phyloP scores from a whole-genome alignment of 2,329 filamentous ascomycete genomes.

The Verticillium klebahnii region DNA sequence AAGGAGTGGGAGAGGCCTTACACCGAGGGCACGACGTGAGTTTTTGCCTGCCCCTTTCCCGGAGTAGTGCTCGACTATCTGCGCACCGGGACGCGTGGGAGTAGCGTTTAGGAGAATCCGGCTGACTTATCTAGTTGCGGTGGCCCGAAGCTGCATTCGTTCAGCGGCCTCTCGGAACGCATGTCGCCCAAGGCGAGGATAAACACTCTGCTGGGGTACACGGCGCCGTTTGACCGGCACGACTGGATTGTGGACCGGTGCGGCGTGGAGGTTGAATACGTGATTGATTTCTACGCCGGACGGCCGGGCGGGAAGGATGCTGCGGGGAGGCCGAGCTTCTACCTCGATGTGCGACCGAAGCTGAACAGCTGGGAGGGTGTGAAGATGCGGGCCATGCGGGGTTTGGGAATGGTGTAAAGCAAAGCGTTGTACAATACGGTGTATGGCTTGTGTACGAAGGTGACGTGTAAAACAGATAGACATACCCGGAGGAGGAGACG shows the following conservation, averaged over 20 bases:
- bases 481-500: not conserved
- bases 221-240: conserved; percentile 87
- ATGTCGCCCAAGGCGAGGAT: conserved; percentile 80
- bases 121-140: conserved; percentile 40
- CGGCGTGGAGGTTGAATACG: conserved; percentile 80
- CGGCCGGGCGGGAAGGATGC: conserved; percentile 31
- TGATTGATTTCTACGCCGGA: conserved; percentile 97
- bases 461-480: not conserved
- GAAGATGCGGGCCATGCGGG: conserved; percentile 57
- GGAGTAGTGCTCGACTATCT: no score
- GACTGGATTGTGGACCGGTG: conserved; percentile 97
- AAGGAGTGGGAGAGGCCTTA: conserved; percentile 79
- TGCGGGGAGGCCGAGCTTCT: conserved; percentile 51
- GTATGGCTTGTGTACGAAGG: not conserved
- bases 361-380: conserved; percentile 63
- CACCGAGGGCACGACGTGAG: conserved; percentile 50
- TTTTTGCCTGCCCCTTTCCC: conserved; percentile 1
- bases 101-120: not conserved
- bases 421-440: not conserved
- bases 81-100: not conserved
- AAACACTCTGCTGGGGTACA: conserved; percentile 83
- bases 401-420: conserved; percentile 41
- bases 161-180: conserved; percentile 64
- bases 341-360: conserved; percentile 64
- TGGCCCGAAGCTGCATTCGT: conserved; percentile 78